Base-by-base conservation (phyloP, 257 asterid species). In the Nicotiana tomentosiformis region DNA sequence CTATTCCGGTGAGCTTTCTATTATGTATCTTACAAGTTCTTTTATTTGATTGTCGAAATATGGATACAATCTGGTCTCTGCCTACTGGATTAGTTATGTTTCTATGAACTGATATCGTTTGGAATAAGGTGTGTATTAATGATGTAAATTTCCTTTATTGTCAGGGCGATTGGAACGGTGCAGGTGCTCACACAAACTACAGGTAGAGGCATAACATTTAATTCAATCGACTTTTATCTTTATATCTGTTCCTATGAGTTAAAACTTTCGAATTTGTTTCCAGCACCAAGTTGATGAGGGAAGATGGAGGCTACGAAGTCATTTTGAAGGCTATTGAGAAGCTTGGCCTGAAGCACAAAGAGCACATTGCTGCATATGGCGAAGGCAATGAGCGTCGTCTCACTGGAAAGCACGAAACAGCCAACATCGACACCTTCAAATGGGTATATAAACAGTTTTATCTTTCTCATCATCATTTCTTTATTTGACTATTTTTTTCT, bases 151-250 rank as follows among this genome's bases (percentile, higher is more conserved):
- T 49, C 23, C 56, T 32, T 37, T 37, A 30, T 49, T 80, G 12
- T 55, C 86, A 95, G 98, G 99, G 99, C 56, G 99, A 96, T 79
- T 95, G 99, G 99, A 95, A 95, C 18, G 99, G 99, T 15, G 99
- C 99, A 32, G 99, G 99, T 78, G 99, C 99, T 32, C 99, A 95
- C 89, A 85, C 92, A 66, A 95, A 95, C 82, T 95, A 91, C 94
- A 95, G 99, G 99, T 95, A 79, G 46, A 69, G 26, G 49, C 8
- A 76, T 8, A 51, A 76, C 46, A 16, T 29, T 51, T 9, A 2
- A 16, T 76, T 1, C 3, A 3, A 49, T 2, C 9, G 15, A 74
- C 1, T 15, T 39, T 23, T 49, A 49, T 49, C 43, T 23, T 74
- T 4, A 74, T 46, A 46, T 26, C 5, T 30, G 10, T 53, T 33